Base-by-base conservation (phyloP, 192 early-diverging fungal genomes). In the Diversispora epigaea region DNA sequence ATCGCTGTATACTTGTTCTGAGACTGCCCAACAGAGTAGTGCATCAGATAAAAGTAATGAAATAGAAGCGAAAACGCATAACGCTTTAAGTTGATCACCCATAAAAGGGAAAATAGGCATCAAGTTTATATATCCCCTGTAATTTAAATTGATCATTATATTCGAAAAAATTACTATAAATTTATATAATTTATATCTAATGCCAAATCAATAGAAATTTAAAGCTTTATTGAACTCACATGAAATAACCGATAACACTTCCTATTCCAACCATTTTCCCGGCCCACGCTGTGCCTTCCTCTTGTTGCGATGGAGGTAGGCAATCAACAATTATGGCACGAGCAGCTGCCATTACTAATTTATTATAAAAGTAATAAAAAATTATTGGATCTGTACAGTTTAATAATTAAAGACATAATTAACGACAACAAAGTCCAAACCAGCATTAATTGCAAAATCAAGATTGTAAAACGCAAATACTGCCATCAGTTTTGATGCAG, bases 371-470 rank as follows among this genome's bases (percentile, higher is more conserved):
- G 12, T 54, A 54, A 54, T 54, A 17, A 11, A 17, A 4, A 54
- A 54, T 54, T 17, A 17, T 17, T 17, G 14, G 14, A 54, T 49
- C 12, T 54, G 50, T 56, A 32, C 25, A 32, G 25, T 32, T 32
- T 17, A 67, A 9, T 14, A 22, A 55, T 47, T n/a, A 32, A 63
- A 21, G 12, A 49, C 10, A 22, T 32, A 54, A 12, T 46, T 46
- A 17, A 69, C 7, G n/a, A 17, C 2, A 57, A 39, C 25, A 32
- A 1, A 6, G 3, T 19, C 2, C 80, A 79, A 83, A 87, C 86
- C 86, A 55, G 88, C 88, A 77, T 98, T 98, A 57, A 98, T 89
- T 4, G 94, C 89, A 85, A 99, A 98, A 85, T 99, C 97, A 21
- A 99, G 81, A 10, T 92, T 71, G 78, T 95, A 98, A 68, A 98